Evolutionary conservation across 441 rosid species (phyloP).

Genomic region (Raphanus hybrid): DNA sequence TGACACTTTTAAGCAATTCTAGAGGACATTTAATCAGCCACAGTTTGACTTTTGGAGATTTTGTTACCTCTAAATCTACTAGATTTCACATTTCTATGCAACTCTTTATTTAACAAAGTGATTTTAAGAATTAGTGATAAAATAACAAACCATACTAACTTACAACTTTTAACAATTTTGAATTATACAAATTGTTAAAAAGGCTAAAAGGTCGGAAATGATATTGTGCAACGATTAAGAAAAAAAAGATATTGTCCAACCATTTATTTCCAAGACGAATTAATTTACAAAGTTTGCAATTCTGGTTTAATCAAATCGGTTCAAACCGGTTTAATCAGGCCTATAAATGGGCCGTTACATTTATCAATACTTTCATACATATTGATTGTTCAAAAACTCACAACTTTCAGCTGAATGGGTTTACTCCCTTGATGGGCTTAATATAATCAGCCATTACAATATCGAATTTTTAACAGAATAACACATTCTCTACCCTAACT

Average conservation of each 20-base stretch:
- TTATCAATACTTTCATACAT: background rate
- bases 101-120: background rate
- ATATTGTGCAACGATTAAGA: too few species aligned
- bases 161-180: too few species aligned
- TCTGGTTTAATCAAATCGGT: too few species aligned
- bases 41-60: conserved; percentile 33
- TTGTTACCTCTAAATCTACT: background rate
- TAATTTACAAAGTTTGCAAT: too few species aligned
- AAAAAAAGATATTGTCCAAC: too few species aligned
- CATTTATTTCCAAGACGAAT: too few species aligned
- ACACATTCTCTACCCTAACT: conserved; percentile 8
- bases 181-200: too few species aligned
- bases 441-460: background rate
- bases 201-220: too few species aligned
- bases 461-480: background rate
- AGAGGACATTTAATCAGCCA: conserved; percentile 29
- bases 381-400: background rate
- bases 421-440: background rate
- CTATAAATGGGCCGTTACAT: background rate
- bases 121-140: too few species aligned
- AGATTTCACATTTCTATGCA: background rate
- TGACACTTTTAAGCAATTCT: conserved; percentile 3
- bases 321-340: background rate
- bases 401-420: background rate
- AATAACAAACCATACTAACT: too few species aligned